Evolutionary conservation across 768 basidiomycete species (phyloP), one percentile per base, ranked within the genome.

Genomic region (Lactarius evosmus): DNA sequence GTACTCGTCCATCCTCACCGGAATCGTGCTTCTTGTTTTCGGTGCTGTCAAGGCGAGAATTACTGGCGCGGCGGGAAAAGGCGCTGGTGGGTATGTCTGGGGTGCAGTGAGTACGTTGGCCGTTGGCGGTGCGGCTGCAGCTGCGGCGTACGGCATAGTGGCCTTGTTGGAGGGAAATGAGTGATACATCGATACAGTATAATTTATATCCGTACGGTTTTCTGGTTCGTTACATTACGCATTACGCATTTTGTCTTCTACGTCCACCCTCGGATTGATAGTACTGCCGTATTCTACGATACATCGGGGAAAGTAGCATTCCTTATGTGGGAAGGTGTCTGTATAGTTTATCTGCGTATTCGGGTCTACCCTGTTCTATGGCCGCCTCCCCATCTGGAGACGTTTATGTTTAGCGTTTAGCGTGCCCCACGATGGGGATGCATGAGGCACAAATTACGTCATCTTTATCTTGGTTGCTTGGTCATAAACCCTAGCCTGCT

Each of bases 91-190:
- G 3, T 95, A 96, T 72, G 71, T 93, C 6, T 92, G 90, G 84
- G 95, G 95, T 16, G 93, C 94, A 6, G 72, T 92, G 25, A 89
- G 85, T 70, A 99, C 93, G 19, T 79, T 96, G 61, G 76, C 90
- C 46, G 96, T 98, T 0, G 96, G 96, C 38, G 95, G 94, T 12
- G 75, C 90, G 0, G 96, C 96, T 0, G 96, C 96, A 0, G 93
- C 84, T 0, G 85, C 87, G 0, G 85, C 87, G 0, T 88, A 84
- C 65, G 81, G 75, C 14, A 77, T 87, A 56, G 86, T 87, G 56
- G 79, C 78, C 36, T 69, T 78, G 1, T 70, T 88, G 41, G 85
- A 85, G 66, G 34, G 19, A 19, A 41, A 57, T 14, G 51, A 38
- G 17, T 63, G 38, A 52, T 25, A n/a, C n/a, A n/a, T n/a, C n/a